Conservation (phyloP, 2,329 filamentous ascomycete genomes). For the Fusarium temperatum region DNA sequence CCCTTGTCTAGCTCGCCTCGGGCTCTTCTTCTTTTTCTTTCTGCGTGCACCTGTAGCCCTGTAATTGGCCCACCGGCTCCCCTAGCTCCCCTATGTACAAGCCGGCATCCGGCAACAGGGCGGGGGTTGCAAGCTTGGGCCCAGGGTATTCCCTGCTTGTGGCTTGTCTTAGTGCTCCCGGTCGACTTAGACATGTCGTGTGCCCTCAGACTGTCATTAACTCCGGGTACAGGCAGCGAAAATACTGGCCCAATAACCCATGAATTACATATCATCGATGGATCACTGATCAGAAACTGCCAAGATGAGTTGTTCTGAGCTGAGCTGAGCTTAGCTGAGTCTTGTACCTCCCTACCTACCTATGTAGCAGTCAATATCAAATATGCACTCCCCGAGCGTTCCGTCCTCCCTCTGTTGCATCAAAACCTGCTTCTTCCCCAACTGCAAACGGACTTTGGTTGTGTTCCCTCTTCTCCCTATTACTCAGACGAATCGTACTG, state of each 20-base stretch:
- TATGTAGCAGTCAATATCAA: constrained; percentile 5
- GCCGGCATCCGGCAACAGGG: constrained; percentile 23
- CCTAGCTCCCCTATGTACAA: neutral
- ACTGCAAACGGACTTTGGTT: neutral
- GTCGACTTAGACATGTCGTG: constrained; percentile 28
- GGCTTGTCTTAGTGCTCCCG: constrained; percentile 9
- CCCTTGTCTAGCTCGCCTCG: constrained; percentile 11
- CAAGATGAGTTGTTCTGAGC: neutral
- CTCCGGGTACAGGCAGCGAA: constrained; percentile 8
- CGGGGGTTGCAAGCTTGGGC: constrained; percentile 11
- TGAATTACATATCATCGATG: neutral
- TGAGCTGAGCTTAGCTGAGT: neutral
- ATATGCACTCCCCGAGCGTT: constrained; percentile 12
- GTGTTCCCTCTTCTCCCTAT: neutral
- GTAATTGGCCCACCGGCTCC: neutral
- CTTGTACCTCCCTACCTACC: neutral
- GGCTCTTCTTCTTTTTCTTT: constrained; percentile 11
- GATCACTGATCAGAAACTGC: neutral
- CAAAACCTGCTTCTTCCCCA: constrained; percentile 20
- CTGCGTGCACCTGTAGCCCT: neutral
- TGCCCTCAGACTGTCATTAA: constrained; percentile 15
- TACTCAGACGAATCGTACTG: neutral
- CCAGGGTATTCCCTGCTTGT: constrained; percentile 18
- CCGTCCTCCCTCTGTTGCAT: constrained; percentile 8
- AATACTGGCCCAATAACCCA: neutral